These are phyloP conservation scores for Phalaenopsis aphrodite DNA, from an alignment of 106 monocot species.

Conservation along the genomic window DNA sequence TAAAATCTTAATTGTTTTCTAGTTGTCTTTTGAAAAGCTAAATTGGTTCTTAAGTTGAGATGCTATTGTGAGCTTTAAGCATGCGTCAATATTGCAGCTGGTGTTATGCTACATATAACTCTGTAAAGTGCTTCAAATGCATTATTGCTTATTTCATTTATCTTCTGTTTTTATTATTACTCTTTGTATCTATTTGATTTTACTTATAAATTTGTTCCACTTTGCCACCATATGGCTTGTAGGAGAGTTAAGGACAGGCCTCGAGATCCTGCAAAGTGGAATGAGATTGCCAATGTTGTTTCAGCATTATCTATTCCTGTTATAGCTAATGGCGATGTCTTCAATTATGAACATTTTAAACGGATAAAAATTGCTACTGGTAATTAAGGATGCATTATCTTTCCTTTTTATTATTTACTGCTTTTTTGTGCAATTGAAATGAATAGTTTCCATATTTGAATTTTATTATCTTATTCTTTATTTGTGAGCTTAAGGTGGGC, in stretches of 20 bases:
- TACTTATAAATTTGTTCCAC: constrained; percentile 1
- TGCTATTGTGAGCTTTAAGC: not conserved
- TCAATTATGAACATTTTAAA: constrained; percentile 87
- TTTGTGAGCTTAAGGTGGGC: not conserved
- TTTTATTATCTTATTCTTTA: not conserved
- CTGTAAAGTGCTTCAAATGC: not conserved
- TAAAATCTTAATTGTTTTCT: not conserved
- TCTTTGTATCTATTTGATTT: not conserved
- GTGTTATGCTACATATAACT: not conserved
- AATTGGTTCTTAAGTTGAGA: not conserved
- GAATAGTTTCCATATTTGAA: not conserved
- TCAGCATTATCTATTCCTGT: constrained; percentile 89
- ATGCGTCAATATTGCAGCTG: not conserved
- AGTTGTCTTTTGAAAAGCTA: not conserved
- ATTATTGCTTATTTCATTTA: not conserved
- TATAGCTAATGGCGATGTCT: constrained; percentile 98
- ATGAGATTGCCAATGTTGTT: constrained; percentile 82
- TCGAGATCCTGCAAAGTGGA: constrained; percentile 93
- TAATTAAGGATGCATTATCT: constrained; percentile 8
- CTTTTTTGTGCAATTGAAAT: not conserved
- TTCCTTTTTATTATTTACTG: constrained; percentile 3
- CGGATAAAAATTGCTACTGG: constrained; percentile 78
- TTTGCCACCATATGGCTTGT: constrained; percentile 10
- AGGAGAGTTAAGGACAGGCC: constrained; percentile 93
- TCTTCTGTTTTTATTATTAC: not conserved